phyloP scores from a whole-genome alignment of 179 eudicot species.

The Nepenthes alata region DNA sequence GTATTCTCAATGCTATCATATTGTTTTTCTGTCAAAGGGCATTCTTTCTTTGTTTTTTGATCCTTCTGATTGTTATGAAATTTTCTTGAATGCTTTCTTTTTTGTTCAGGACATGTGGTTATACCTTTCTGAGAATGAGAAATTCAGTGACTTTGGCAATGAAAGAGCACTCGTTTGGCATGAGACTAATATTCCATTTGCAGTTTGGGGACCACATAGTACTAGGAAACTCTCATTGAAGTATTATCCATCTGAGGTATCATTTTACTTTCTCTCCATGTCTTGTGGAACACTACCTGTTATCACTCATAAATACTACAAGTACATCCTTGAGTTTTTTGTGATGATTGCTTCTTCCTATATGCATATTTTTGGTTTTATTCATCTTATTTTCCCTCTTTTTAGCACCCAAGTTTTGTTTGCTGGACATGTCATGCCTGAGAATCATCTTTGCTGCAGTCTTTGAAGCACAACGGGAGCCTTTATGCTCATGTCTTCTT shows the following conservation, averaged over 20 bases:
- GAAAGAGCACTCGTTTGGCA: constrained; percentile 94
- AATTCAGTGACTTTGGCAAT: constrained; percentile 64
- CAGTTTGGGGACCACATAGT: constrained; percentile 85
- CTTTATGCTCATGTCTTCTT: constrained; percentile 84
- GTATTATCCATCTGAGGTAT: constrained; percentile 84
- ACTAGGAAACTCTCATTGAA: constrained; percentile 59
- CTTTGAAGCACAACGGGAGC: constrained; percentile 74
- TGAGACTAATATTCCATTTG: constrained; percentile 92
- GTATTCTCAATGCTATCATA: neutral
- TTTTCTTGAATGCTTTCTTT: neutral
- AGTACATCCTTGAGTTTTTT: no score
- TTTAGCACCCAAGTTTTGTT: neutral
- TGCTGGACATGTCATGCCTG: neutral
- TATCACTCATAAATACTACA: no score
- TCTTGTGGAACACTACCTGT: neutral
- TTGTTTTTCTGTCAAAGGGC: neutral
- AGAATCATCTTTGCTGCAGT: constrained; percentile 31
- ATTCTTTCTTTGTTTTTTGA: neutral
- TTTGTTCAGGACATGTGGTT: constrained; percentile 82
- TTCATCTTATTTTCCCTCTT: neutral
- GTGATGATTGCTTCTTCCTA: no score
- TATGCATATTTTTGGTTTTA: neutral
- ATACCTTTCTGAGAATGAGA: constrained; percentile 79
- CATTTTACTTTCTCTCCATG: neutral
- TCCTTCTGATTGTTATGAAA: constrained; percentile 4